These are phyloP conservation scores for Quercus cerris DNA, from an alignment of 306 rosid species.

Conservation along the genomic window DNA sequence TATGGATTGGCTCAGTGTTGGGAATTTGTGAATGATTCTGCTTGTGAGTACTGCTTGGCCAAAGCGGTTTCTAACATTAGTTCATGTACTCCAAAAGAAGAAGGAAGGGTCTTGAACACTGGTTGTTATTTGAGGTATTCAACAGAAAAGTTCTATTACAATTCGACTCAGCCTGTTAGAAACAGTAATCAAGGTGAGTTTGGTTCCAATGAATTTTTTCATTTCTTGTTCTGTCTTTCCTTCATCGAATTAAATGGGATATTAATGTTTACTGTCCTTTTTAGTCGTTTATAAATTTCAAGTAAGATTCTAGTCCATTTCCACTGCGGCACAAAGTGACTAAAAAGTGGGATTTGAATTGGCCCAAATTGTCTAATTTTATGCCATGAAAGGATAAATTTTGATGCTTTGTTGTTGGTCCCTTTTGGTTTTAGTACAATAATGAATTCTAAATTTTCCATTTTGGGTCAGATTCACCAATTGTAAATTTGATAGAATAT, in stretches of 20 bases:
- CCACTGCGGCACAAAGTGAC: no score
- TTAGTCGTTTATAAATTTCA: no score
- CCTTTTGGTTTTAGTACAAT: no score
- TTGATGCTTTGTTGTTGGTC: no score
- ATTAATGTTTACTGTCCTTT: background rate
- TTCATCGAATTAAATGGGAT: background rate
- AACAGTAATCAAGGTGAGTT: slow-evolving; percentile 36
- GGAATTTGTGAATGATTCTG: slow-evolving; percentile 40
- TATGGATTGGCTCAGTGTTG: slow-evolving; percentile 83
- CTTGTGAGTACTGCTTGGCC: slow-evolving; percentile 45
- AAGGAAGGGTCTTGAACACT: slow-evolving; percentile 63
- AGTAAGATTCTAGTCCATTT: background rate
- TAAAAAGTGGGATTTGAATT: no score
- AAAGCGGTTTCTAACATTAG: slow-evolving; percentile 32
- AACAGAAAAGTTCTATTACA: slow-evolving; percentile 46
- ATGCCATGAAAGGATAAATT: no score
- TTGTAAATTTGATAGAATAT: background rate
- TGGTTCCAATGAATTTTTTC: background rate
- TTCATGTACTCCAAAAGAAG: slow-evolving; percentile 48
- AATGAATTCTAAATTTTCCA: background rate
- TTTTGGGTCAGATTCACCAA: background rate
- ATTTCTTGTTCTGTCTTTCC: background rate
- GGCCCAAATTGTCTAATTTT: no score
- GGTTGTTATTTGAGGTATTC: slow-evolving; percentile 75
- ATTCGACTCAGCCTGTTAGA: slow-evolving; percentile 15